A percentile compares a stretch with the other conserved stretches of the same genome.
Conservation (phyloP, 129 eudicot species). For the Logfia minima region DNA sequence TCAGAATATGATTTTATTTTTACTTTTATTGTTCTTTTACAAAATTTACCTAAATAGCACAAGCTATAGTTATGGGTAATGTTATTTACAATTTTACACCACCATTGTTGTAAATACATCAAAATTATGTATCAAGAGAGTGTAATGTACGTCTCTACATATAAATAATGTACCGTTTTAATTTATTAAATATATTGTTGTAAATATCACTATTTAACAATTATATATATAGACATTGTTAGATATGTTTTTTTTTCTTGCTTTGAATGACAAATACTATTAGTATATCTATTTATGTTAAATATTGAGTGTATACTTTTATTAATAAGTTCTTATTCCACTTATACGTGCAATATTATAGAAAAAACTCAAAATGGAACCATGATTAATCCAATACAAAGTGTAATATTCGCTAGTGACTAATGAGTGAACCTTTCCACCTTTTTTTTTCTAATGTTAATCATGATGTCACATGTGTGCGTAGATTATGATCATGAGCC, state of each 20-base stretch:
- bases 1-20: not conserved
- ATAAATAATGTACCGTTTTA: no score
- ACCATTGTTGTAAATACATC: not conserved
- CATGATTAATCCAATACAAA: conserved; percentile 27
- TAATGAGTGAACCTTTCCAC: conserved; percentile 36
- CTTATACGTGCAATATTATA: not conserved
- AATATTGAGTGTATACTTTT: no score
- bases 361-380: not conserved
- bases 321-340: not conserved
- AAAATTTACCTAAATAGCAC: not conserved
- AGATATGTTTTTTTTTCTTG: not conserved
- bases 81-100: no score
- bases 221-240: not conserved
- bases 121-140: no score
- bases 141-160: no score
- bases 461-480: conserved; percentile 43
- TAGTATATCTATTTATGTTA: not conserved
- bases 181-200: no score
- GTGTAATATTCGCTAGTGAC: conserved; percentile 21
- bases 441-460: conserved; percentile 23
- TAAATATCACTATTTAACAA: not conserved
- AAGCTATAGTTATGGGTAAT: not conserved
- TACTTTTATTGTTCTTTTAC: no score
- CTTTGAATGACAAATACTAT: not conserved
- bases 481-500: conserved; percentile 32